Percentiles rank a stretch among this genome's conserved stretches.
These are phyloP conservation scores for Suillus fuscotomentosus DNA, from an alignment of 768 basidiomycete species.

Conservation along the genomic window DNA sequence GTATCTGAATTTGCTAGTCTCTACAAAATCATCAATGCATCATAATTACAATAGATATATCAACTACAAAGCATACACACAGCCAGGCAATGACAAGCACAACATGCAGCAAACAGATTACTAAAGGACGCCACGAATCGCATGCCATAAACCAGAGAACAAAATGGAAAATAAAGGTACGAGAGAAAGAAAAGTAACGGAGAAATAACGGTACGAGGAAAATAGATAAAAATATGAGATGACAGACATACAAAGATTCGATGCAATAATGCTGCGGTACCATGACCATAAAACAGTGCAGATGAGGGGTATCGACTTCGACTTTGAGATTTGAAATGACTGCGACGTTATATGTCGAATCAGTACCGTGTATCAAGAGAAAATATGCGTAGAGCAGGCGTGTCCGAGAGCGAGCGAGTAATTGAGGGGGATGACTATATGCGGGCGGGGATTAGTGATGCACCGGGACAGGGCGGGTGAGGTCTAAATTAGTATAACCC, in stretches of 20 bases:
- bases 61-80: neutral
- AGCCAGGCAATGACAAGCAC: neutral
- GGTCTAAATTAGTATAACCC: neutral
- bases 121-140: neutral
- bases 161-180: neutral
- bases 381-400: neutral
- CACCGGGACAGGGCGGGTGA: neutral
- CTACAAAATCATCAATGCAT: too few species aligned
- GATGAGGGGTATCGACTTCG: constrained; percentile 1
- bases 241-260: neutral
- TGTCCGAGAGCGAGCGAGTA: neutral
- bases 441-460: neutral
- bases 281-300: neutral
- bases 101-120: neutral
- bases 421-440: neutral
- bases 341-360: neutral
- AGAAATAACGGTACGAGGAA: neutral
- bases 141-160: neutral
- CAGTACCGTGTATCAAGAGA: neutral
- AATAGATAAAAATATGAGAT: neutral
- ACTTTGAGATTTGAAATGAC: neutral
- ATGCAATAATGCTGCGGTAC: neutral
- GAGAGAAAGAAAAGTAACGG: neutral
- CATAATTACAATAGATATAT: neutral
- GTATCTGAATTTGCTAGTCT: too few species aligned